Evolutionary conservation across 768 basidiomycete genomes (phyloP), one percentile per base, ranked within the genome.

Genomic region (Phanerochaete carnosa): DNA sequence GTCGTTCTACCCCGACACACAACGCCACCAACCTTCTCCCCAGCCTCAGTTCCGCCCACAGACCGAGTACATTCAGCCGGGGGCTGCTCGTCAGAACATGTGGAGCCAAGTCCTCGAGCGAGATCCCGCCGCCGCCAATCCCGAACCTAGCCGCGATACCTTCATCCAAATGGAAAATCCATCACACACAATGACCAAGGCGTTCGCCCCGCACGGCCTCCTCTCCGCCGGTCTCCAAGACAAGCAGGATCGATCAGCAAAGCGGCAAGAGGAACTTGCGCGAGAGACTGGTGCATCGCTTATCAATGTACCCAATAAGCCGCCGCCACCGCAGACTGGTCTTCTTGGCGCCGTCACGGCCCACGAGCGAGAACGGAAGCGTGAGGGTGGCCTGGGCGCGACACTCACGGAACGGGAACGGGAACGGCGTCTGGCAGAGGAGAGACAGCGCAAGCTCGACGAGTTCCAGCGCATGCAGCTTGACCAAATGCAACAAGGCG

Each of bases 141-240:
- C 50, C 63, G 28, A 76, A 70, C 50, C 75, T 69, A 39, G 69
- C 63, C 64, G 72, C 61, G 83, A 83, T 53, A 86, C 86, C 7
- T 89, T 89, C 68, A 86, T 95, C 29, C 90, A 91, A 67, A 78
- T 94, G 28, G 91, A 93, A 54, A 79, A 82, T 9, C 72, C 86
- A 4, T 80, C 86, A 0, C 84, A 88, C 57, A 83, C 82, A 22
- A 88, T 94, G 81, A 95, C 92, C 11, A 96, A 95, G 70, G 95
- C 95, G 1, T 97, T 98, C 70, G 90, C 92, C 0, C 94, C 95
- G 3, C 94, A 96, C 62, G 97, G 97, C 8, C 77, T 99, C 16
- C 85, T 99, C 43, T 95, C 94, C 60, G 94, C 94, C 57, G 97
- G 97, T 37, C 80, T 98, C 65, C 93, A 96, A 69, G 95, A 98